These are phyloP conservation scores for Boletus reticulatus DNA, from an alignment of 768 basidiomycete species.

Conservation along the genomic window DNA sequence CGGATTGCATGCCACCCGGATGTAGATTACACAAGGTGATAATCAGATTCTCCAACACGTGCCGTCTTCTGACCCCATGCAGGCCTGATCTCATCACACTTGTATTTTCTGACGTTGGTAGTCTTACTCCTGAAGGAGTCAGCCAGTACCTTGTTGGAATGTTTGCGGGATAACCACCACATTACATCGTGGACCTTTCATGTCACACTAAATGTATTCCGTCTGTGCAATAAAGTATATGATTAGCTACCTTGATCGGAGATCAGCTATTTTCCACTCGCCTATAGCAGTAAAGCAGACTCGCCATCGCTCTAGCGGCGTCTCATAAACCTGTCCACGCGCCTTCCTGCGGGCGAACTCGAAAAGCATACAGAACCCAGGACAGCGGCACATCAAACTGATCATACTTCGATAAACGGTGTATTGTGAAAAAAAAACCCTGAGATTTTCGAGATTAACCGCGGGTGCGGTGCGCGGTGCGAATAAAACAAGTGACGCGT, in stretches of 20 bases:
- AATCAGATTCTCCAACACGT: slow-evolving; percentile 10
- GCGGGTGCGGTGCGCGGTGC: slow-evolving; percentile 12
- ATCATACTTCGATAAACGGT: slow-evolving; percentile 20
- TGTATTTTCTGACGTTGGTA: slow-evolving; percentile 93
- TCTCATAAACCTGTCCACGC: slow-evolving; percentile 17
- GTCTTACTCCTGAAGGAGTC: slow-evolving; percentile 88
- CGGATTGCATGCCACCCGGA: slow-evolving; percentile 82
- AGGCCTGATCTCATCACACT: slow-evolving; percentile 92
- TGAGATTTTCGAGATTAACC: slow-evolving; percentile 27
- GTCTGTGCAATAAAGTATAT: slow-evolving; percentile 33
- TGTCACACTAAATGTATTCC: slow-evolving; percentile 7
- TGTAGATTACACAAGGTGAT: slow-evolving; percentile 91
- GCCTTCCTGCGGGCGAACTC: slow-evolving; percentile 17
- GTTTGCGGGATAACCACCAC: slow-evolving; percentile 65
- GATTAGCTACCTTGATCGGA: slow-evolving; percentile 33
- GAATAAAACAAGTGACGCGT: slow-evolving; percentile 6
- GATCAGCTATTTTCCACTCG: slow-evolving; percentile 17
- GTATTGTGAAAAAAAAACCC: slow-evolving; percentile 9
- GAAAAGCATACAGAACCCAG: slow-evolving; percentile 9
- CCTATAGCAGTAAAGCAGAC: slow-evolving; percentile 2
- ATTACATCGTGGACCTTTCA: slow-evolving; percentile 2
- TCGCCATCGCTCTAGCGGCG: slow-evolving; percentile 7
- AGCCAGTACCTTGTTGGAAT: slow-evolving; percentile 95
- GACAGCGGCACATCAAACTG: slow-evolving; percentile 23
- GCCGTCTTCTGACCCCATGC: slow-evolving; percentile 25